Percentiles rank a stretch among this genome's conserved stretches.
phyloP scores from a whole-genome alignment of 2,329 filamentous ascomycete genomes.

The Sclerotinia sclerotiorum region DNA sequence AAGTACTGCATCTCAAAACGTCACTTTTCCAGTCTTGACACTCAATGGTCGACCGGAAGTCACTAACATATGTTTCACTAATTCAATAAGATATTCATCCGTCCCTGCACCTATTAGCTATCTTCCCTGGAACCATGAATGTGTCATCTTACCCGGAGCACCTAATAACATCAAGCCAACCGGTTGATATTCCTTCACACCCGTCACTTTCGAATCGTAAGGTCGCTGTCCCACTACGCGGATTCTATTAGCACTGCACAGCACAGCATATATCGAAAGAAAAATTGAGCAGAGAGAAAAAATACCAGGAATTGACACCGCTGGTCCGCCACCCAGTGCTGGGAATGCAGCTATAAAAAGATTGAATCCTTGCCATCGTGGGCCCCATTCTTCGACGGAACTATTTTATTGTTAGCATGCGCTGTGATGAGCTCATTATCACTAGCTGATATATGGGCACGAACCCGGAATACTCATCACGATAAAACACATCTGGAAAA shows the following conservation, averaged over 20 bases:
- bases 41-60: neutral
- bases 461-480: conserved; percentile 24
- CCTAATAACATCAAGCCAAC: conserved; percentile 30
- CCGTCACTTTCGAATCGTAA: conserved; percentile 27
- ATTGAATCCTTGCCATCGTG: conserved; percentile 32
- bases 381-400: conserved; percentile 23
- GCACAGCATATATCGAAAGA: neutral
- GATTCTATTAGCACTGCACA: neutral
- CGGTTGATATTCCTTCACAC: conserved; percentile 26
- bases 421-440: no score
- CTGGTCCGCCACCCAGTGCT: conserved; percentile 29
- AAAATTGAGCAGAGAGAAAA: neutral
- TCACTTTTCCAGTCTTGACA: conserved; percentile 11
- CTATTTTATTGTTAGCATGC: neutral
- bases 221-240: conserved; percentile 26
- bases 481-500: conserved; percentile 19
- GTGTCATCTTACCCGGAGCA: conserved; percentile 22
- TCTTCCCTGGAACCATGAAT: no score
- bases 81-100: conserved; percentile 22
- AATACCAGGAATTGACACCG: conserved; percentile 31
- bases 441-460: neutral
- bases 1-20: neutral
- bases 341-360: conserved; percentile 28
- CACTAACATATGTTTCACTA: neutral
- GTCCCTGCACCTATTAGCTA: conserved; percentile 15